Base-by-base conservation (phyloP, 208 protist species). In the Kentomonas sorsogonicus region DNA sequence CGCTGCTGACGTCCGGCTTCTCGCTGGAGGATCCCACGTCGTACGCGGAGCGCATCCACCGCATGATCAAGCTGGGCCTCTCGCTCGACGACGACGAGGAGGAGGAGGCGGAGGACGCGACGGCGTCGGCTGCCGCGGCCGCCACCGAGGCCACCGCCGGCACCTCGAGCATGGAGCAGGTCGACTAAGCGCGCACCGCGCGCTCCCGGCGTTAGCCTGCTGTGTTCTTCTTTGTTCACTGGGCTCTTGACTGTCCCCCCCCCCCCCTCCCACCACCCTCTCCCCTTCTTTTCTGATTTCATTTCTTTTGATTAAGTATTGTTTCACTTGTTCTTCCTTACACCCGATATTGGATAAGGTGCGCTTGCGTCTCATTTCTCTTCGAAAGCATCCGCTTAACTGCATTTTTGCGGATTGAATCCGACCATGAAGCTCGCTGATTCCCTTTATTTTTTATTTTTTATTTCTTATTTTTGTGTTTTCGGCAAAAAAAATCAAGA, bases 51-150 rank as follows among this genome's bases (percentile, higher is more conserved):
- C 84, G 98, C 66, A 99, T 99, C 72, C 50, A 99, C 83, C 77
- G 92, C 65, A 99, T 99, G 94, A 98, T 99, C 72, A 97, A 97
- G 69, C 76, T 99, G 11, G 97, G 97, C 56, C 91, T 99, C 25
- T 85, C 69, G 25, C 85, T 98, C 41, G 91, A 98, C 53, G 93
- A 88, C 53, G 74, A 83, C 18, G 74, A 83, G 27, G 79, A 83
- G n/a, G 77, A 59, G 43, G 55, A 29, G 40, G 48, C 63, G 27
- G 53, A 53, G 29, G 45, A 57, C 25, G 64, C 48, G 10, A 61
- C 53, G 18, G 34, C 74, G n/a, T 64, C 55, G 1, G 69, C 72
- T 41, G 59, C 47, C n/a, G 41, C 66, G 22, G 69, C 55, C 1
- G 65, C 73, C 47, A 74, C 75, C 13, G 89, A 92, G 58, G 75